These are phyloP conservation scores for Cystofilobasidium capitatum DNA, from an alignment of 768 basidiomycete species.

Conservation along the genomic window DNA sequence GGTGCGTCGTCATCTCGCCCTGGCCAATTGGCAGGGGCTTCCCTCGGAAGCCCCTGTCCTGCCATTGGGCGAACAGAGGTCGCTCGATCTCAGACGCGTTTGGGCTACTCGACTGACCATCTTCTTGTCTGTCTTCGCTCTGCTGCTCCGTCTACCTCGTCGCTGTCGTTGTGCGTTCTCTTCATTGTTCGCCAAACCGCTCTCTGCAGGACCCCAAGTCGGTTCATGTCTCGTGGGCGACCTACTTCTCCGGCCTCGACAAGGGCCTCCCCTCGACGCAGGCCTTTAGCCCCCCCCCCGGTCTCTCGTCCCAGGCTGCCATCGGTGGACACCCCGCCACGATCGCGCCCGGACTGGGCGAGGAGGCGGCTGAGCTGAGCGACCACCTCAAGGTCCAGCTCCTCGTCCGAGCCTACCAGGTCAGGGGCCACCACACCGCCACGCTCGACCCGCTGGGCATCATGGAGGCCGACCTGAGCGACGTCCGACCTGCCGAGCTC, in stretches of 20 bases:
- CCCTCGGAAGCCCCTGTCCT: not conserved
- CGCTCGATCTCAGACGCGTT: slow-evolving; percentile 47
- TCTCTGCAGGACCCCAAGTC: slow-evolving; percentile 66
- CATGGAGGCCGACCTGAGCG: slow-evolving; percentile 72
- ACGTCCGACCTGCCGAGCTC: slow-evolving; percentile 72
- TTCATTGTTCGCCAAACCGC: too few species aligned
- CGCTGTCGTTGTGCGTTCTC: not conserved
- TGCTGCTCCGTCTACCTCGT: not conserved
- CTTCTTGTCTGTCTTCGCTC: not conserved
- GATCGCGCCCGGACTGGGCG: slow-evolving; percentile 37
- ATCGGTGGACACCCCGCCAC: slow-evolving; percentile 7
- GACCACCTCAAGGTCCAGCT: slow-evolving; percentile 97
- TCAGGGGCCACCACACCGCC: slow-evolving; percentile 92
- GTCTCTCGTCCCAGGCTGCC: slow-evolving; percentile 49
- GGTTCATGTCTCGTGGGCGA: slow-evolving; percentile 88
- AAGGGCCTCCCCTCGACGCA: slow-evolving; percentile 57
- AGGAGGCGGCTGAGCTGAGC: slow-evolving; percentile 67
- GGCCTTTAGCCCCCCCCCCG: slow-evolving; percentile 78
- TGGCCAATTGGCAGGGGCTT: not conserved
- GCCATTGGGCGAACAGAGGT: not conserved
- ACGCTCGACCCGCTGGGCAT: slow-evolving; percentile 94
- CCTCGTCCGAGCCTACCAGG: slow-evolving; percentile 96
- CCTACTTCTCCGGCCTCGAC: slow-evolving; percentile 88
- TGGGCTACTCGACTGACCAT: not conserved
- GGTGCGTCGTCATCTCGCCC: slow-evolving; percentile 24